A percentile compares a stretch with the other conserved stretches of the same genome.
phyloP scores from a whole-genome alignment of 495 filamentous ascomycete species.

The Staphylotrichum tortipilum region DNA sequence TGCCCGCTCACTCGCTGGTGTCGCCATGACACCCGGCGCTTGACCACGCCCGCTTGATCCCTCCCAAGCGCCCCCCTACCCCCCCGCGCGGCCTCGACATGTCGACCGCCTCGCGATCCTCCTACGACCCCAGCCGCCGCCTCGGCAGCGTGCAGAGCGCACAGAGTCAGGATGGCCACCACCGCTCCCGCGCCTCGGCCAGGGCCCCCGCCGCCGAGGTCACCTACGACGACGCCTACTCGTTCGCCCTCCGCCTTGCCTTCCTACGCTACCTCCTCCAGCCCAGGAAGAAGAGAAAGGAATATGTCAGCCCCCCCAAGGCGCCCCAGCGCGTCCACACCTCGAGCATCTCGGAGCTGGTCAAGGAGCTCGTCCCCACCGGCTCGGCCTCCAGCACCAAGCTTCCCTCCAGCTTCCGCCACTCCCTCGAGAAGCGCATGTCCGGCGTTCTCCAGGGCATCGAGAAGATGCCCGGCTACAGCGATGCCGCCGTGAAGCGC shows the following conservation, averaged over 20 bases:
- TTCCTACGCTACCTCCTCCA: conserved; percentile 91
- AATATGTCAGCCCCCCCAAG: conserved; percentile 64
- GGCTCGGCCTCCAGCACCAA: conserved; percentile 35
- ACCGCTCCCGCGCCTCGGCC: conserved; percentile 27
- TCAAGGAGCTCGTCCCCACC: conserved; percentile 41
- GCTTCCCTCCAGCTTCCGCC: conserved; percentile 45
- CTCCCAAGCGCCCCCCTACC: background rate
- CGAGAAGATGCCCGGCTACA: conserved; percentile 64
- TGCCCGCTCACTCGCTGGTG: background rate
- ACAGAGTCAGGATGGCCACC: conserved; percentile 18
- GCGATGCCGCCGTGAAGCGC: conserved; percentile 77
- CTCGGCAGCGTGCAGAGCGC: conserved; percentile 36
- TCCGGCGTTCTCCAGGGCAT: conserved; percentile 69
- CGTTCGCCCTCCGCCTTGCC: conserved; percentile 80
- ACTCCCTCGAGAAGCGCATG: conserved; percentile 71
- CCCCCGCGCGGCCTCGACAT: conserved; percentile 23
- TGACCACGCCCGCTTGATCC: background rate
- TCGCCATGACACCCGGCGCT: conserved; percentile 4
- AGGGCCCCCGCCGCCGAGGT: conserved; percentile 31
- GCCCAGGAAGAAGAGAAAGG: conserved; percentile 75
- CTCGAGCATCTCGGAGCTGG: conserved; percentile 58
- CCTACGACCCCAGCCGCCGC: conserved; percentile 33
- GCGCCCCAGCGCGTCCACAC: conserved; percentile 57
- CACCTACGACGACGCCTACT: conserved; percentile 69
- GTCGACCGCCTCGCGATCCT: conserved; percentile 35